Conservation (phyloP, 192 early-diverging fungal species). For the Linnemannia zychae region DNA sequence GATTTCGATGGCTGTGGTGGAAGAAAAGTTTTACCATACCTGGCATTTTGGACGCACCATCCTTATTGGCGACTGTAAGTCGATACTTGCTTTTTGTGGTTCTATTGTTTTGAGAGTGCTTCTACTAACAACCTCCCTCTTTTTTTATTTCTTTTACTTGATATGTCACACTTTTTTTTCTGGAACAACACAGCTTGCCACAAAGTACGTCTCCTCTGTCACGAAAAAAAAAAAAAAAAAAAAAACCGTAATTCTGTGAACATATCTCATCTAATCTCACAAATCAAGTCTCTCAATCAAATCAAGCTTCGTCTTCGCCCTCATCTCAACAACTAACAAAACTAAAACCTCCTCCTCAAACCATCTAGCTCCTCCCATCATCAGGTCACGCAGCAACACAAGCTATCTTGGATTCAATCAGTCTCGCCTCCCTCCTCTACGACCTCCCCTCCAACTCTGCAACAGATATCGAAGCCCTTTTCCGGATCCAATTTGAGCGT, state of each 20-base stretch:
- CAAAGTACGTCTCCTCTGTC: constrained; percentile 12
- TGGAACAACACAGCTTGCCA: constrained; percentile 32
- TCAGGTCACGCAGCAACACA: constrained; percentile 47
- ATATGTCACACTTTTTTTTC: background rate
- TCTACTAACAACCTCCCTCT: background rate
- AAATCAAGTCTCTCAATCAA: no score
- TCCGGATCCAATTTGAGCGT: constrained; percentile 38
- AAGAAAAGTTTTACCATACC: constrained; percentile 48
- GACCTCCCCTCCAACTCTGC: constrained; percentile 42
- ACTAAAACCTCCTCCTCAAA: background rate
- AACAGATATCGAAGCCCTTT: constrained; percentile 44
- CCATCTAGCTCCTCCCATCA: constrained; percentile 31
- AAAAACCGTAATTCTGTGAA: no score
- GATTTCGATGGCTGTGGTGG: constrained; percentile 29
- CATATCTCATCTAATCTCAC: no score
- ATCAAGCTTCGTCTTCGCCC: background rate
- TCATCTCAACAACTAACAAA: background rate
- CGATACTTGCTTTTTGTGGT: background rate
- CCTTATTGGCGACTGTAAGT: constrained; percentile 44
- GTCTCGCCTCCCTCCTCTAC: constrained; percentile 36
- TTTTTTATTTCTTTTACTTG: background rate
- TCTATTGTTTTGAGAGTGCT: background rate
- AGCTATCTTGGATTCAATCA: constrained; percentile 36
- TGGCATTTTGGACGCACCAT: constrained; percentile 53
- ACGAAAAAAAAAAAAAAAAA: no score